A percentile compares a stretch with the other conserved stretches of the same genome.
Evolutionary conservation across 2,329 filamentous ascomycete species (phyloP).

Genomic region (Penicillium sp.): DNA sequence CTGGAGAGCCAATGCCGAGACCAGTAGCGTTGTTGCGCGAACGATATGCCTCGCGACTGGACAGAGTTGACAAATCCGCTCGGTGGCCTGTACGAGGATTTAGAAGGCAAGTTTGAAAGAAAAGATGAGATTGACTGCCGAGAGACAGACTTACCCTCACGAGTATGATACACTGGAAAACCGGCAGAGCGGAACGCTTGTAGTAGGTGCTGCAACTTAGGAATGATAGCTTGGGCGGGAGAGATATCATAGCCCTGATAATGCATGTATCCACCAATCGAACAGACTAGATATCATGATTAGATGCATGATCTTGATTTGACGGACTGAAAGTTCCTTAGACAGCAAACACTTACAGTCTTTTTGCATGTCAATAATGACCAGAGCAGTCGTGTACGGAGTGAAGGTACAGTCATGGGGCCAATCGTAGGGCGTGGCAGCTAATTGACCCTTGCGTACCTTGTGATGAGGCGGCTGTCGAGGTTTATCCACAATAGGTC

Average conservation of each 20-base stretch:
- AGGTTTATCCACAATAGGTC: conserved; percentile 49
- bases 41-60: conserved; percentile 59
- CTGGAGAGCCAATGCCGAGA: conserved; percentile 59
- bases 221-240: conserved; percentile 47
- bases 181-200: conserved; percentile 46
- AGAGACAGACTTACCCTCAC: conserved; percentile 46
- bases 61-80: conserved; percentile 62
- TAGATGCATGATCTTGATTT: conserved; percentile 5
- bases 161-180: conserved; percentile 54
- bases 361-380: conserved; percentile 57
- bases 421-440: conserved; percentile 53
- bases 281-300: conserved; percentile 45
- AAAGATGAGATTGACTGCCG: background rate
- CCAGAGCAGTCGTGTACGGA: conserved; percentile 53
- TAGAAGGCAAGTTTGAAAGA: conserved; percentile 13
- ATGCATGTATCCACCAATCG: conserved; percentile 52
- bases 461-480: conserved; percentile 50
- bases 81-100: conserved; percentile 49
- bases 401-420: conserved; percentile 54
- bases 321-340: background rate
- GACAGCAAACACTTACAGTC: conserved; percentile 47
- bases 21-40: conserved; percentile 59
- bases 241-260: conserved; percentile 54
- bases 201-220: conserved; percentile 49
- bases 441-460: conserved; percentile 52